phyloP scores from a whole-genome alignment of 805 yeast species.

The Candida qinlingensis region DNA sequence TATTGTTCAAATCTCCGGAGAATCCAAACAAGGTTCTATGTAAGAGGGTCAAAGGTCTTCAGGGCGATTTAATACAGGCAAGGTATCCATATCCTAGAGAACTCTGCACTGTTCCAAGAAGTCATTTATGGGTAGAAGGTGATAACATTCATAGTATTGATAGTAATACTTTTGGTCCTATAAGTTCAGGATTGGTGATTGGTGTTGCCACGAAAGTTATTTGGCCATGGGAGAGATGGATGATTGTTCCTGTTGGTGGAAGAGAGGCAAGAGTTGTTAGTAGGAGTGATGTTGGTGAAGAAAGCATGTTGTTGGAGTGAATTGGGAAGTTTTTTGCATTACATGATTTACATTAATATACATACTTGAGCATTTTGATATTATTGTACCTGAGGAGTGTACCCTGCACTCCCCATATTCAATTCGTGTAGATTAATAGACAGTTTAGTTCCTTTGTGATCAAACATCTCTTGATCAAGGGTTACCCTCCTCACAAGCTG shows the following conservation, averaged over 20 bases:
- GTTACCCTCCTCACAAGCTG: neutral
- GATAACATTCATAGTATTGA: constrained; percentile 83
- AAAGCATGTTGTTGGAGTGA: neutral
- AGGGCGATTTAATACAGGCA: constrained; percentile 64
- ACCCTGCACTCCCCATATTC: too few species aligned
- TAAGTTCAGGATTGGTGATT: constrained; percentile 71
- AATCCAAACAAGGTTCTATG: constrained; percentile 73
- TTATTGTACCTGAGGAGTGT: too few species aligned
- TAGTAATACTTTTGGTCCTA: constrained; percentile 84
- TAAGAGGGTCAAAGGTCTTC: constrained; percentile 72
- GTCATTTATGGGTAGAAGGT: constrained; percentile 93
- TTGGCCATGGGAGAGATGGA: constrained; percentile 64
- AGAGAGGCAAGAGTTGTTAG: constrained; percentile 38
- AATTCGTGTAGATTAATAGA: too few species aligned
- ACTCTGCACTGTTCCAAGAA: constrained; percentile 59
- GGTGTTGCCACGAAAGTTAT: constrained; percentile 69
- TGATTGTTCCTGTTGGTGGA: constrained; percentile 47
- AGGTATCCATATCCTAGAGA: constrained; percentile 63
- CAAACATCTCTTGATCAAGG: neutral
- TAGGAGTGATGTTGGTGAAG: constrained; percentile 1
- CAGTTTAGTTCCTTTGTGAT: neutral
- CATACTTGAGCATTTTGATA: too few species aligned
- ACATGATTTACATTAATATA: too few species aligned
- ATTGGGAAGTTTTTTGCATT: neutral
- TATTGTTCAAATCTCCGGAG: constrained; percentile 73